Evolutionary conservation across 2,329 filamentous ascomycete species (phyloP), one percentile per base, ranked within the genome.

Genomic region (Tothia fuscella): DNA sequence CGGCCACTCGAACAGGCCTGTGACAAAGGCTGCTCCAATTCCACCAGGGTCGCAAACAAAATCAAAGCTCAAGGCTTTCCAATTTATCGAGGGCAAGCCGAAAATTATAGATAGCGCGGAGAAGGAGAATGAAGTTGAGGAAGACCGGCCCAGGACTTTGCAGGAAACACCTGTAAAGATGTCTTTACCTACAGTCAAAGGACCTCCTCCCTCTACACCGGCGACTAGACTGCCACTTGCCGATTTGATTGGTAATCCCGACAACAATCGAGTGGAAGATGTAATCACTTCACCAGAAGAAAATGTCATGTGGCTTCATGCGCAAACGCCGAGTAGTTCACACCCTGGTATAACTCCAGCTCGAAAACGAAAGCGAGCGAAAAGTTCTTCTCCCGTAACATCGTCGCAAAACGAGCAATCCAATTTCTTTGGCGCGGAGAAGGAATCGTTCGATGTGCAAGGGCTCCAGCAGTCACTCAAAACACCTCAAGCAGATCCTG

Each of bases 251-350:
- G 72, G 72, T 47, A 75, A 76, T 52, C 67, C 29, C 13, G 39
- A 41, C 20, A n/a, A n/a, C n/a, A n/a, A n/a, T n/a, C n/a, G n/a
- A n/a, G n/a, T n/a, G n/a, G 39, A 41, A 6, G 34, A 64, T 49
- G 62, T 63, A 44, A 60, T 61, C n/a, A 59, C 63, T 19, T 62
- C 62, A 40, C 57, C 63, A 20, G 24, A 29, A 25, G 21, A 41
- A n/a, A 70, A 75, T 51, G 64, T 80, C 33, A 65, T 68, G 37
- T 80, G 76, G 76, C 68, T 74, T 46, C 64, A 67, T 53, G 57
- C 60, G 17, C 34, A 37, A 26, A 41, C 48, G 20, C 56, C 60
- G 10, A 24, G 21, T 12, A 38, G 41, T 17, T 43, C 41, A 24
- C 24, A 28, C 14, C 31, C 20, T 26, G 22, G 20, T 25, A 21